phyloP scores from a whole-genome alignment of 495 filamentous ascomycete species.

The Lasiosphaeris hirsuta region DNA sequence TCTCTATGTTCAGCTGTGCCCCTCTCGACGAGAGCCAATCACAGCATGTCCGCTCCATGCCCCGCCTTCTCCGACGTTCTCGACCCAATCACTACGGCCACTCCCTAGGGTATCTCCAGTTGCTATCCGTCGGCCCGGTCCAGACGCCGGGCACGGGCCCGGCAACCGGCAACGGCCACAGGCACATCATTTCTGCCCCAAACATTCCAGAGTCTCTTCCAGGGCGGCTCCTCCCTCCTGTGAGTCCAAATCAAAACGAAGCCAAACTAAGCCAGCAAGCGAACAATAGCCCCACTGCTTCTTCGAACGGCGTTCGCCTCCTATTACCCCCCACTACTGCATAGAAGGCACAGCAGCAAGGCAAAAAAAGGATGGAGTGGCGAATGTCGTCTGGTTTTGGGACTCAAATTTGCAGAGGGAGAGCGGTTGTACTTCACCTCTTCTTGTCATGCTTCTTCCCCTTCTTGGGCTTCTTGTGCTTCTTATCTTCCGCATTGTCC shows the following conservation, averaged over 20 bases:
- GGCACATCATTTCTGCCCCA: too few relatives aligned
- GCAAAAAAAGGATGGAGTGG: too few relatives aligned
- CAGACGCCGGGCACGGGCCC: background rate
- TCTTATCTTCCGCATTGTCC: conserved; percentile 54
- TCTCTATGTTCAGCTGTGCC: conserved; percentile 4
- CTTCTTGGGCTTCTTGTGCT: conserved; percentile 56
- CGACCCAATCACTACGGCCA: too few relatives aligned
- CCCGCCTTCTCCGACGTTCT: background rate
- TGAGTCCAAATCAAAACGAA: too few relatives aligned
- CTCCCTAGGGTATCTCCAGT: conserved; percentile 4
- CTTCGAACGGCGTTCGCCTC: too few relatives aligned
- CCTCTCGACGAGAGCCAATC: background rate
- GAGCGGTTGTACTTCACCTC: conserved; percentile 17
- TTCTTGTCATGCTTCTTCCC: conserved; percentile 49
- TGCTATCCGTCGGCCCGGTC: background rate
- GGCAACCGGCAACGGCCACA: background rate
- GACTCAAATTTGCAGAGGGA: background rate
- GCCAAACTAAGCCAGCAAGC: too few relatives aligned
- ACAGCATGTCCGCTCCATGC: background rate
- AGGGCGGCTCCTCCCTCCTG: too few relatives aligned
- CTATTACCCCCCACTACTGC: too few relatives aligned
- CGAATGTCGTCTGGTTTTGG: background rate
- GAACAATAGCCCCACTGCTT: too few relatives aligned
- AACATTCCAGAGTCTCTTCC: too few relatives aligned
- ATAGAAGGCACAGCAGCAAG: too few relatives aligned